Conservation (phyloP, 768 basidiomycete species). For the Dentipellis sp. region DNA sequence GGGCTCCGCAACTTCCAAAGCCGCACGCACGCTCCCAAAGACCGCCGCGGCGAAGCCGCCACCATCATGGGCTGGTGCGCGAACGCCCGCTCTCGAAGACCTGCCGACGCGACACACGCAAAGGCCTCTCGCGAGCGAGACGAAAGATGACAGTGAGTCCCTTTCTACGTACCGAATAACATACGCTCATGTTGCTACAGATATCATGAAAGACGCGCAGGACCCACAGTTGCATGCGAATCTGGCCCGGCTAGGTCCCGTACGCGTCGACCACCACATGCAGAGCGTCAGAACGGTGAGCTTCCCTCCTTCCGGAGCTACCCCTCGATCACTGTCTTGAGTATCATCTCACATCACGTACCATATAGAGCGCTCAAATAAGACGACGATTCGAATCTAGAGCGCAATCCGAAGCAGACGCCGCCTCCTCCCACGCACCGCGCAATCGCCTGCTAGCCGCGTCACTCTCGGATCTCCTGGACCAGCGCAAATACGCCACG, state of each 20-base stretch:
- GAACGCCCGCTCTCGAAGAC: constrained; percentile 21
- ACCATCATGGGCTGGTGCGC: constrained; percentile 40
- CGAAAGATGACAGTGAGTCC: constrained; percentile 36
- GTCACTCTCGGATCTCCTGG: constrained; percentile 47
- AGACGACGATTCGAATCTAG: constrained; percentile 45
- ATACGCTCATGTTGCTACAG: neutral
- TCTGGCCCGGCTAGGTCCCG: constrained; percentile 54
- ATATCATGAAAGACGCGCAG: constrained; percentile 37
- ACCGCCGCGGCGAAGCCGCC: constrained; percentile 22
- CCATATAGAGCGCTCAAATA: constrained; percentile 1
- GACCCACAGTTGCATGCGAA: constrained; percentile 69
- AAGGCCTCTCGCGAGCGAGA: constrained; percentile 36
- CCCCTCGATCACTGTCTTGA: too few relatives aligned
- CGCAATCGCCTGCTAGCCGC: constrained; percentile 48
- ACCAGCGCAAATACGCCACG: constrained; percentile 45
- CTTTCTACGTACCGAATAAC: neutral
- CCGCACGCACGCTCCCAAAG: constrained; percentile 45
- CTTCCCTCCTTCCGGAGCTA: neutral
- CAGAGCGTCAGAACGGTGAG: constrained; percentile 39
- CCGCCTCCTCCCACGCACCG: constrained; percentile 28
- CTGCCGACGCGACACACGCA: constrained; percentile 3
- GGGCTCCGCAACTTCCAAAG: constrained; percentile 58
- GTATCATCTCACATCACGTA: neutral
- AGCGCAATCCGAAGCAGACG: constrained; percentile 45
- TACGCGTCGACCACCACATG: constrained; percentile 61